These are phyloP conservation scores for Sporopachydermia cereana DNA, from an alignment of 1,139 yeast species.

Conservation along the genomic window DNA sequence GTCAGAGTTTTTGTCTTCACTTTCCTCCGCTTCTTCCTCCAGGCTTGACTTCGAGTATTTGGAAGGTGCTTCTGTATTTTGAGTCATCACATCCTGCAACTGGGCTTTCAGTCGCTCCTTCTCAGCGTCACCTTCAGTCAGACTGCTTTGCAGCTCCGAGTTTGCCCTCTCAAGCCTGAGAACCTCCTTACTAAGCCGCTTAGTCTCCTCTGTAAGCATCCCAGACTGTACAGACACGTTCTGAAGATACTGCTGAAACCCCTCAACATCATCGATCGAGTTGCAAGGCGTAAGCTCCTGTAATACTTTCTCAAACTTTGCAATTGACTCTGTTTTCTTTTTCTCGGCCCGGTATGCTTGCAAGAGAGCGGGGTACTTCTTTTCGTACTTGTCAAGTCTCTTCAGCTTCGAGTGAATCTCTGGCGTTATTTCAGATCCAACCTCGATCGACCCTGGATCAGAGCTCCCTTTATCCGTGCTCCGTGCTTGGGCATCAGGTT, in stretches of 20 bases:
- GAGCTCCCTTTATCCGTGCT: conserved; percentile 8
- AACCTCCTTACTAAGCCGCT: conserved; percentile 31
- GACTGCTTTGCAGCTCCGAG: conserved; percentile 12
- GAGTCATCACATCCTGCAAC: conserved; percentile 11
- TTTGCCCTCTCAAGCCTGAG: conserved; percentile 20
- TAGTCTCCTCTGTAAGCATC: conserved; percentile 43
- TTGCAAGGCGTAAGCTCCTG: conserved; percentile 75
- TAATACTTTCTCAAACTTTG: conserved; percentile 55
- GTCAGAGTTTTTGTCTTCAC: conserved; percentile 1
- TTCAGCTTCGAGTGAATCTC: conserved; percentile 50
- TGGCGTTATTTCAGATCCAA: conserved; percentile 17
- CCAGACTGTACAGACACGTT: conserved; percentile 52
- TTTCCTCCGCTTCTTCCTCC: neutral
- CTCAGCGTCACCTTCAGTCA: conserved; percentile 10
- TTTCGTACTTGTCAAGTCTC: conserved; percentile 80
- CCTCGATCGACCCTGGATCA: neutral
- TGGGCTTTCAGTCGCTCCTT: conserved; percentile 8
- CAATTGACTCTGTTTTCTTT: conserved; percentile 50
- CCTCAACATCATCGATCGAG: conserved; percentile 58
- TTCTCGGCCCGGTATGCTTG: conserved; percentile 81
- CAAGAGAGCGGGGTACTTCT: conserved; percentile 70
- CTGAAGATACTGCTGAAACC: conserved; percentile 56
- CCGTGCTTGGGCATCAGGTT: conserved; percentile 6
- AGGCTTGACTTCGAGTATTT: neutral
- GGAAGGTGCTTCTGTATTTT: conserved; percentile 16